Evolutionary conservation across 192 early-diverging fungal genomes (phyloP), one percentile per base, ranked within the genome.

Genomic region (Coemansia sp.): DNA sequence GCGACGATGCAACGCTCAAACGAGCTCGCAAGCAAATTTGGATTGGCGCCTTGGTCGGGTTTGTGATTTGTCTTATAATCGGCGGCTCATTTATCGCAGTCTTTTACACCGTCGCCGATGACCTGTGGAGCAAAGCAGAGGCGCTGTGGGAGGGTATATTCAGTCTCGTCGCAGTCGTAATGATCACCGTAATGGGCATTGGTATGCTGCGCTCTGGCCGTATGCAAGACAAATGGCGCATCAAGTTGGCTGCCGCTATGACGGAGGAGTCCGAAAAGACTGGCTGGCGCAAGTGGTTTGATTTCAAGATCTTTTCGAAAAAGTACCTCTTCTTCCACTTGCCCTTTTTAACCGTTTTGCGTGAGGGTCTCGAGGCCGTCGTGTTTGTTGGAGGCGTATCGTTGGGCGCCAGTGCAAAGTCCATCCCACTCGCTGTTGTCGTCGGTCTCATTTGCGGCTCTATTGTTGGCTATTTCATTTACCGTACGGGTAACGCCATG

Each of bases 341-440:
- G 49, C 94, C 95, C 15, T 92, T 94, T 61, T 74, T 94, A 37
- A 94, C 94, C 12, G 88, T 97, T 9, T 73, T 93, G 29, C 86
- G 95, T 51, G 95, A 97, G 86, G 92, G 91, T 12, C 70, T 97
- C 11, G 95, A 97, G 71, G 88, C 92, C n/a, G 85, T 97, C 22
- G 87, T 97, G 10, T 93, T 97, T 77, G 82, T 97, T 49, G 94
- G 88, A 59, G 95, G 95, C 57, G 92, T 93, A 11, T 88, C 87
- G 19, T 72, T 95, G 43, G 83, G 85, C 25, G 84, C 86, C 11
- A 65, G 81, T 17, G 82, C 88, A 0, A 86, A 85, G 41, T 79
- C 92, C 12, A 92, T 97, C 60, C 94, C 94, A 27, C 85, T 97
- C 22, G 88, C 95, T 35, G 90, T 87, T 9, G 82, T 94, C 43